Percentiles rank a stretch among this genome's conserved stretches.
These are phyloP conservation scores for Aurinia saxatilis DNA, from an alignment of 345 rosid genomes.

Conservation along the genomic window DNA sequence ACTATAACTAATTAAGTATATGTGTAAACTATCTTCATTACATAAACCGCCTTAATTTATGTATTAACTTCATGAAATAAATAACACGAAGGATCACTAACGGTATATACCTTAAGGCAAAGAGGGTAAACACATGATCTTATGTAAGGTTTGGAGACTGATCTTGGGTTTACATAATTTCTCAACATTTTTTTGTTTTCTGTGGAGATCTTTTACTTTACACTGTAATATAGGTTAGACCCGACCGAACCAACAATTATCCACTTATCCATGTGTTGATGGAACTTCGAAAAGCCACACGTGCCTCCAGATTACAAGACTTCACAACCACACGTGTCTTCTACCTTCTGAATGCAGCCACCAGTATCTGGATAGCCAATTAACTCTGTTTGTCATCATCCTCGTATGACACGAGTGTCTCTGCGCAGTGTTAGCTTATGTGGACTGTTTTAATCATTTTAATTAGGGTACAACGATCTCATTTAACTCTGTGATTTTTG, in stretches of 20 bases:
- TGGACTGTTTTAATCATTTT: too few species aligned
- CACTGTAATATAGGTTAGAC: background rate
- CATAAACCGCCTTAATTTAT: background rate
- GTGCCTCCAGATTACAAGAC: background rate
- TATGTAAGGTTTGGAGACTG: background rate
- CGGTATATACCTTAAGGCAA: constrained; percentile 6
- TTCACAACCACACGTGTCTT: background rate
- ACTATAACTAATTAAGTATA: too few species aligned
- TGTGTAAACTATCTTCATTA: too few species aligned
- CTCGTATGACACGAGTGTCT: too few species aligned
- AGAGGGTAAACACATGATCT: constrained; percentile 12
- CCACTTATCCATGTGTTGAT: background rate
- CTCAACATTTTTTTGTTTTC: constrained; percentile 7
- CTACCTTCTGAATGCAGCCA: background rate
- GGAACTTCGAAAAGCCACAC: background rate
- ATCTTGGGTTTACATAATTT: background rate
- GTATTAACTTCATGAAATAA: background rate
- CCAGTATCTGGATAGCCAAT: background rate
- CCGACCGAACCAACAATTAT: background rate
- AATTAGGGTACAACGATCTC: too few species aligned
- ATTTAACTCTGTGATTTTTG: too few species aligned
- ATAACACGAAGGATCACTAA: background rate
- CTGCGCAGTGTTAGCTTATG: too few species aligned
- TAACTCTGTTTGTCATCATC: too few species aligned
- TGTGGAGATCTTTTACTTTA: background rate